Base-by-base conservation (phyloP, 495 filamentous ascomycete species). In the Penicillium waksmanii region DNA sequence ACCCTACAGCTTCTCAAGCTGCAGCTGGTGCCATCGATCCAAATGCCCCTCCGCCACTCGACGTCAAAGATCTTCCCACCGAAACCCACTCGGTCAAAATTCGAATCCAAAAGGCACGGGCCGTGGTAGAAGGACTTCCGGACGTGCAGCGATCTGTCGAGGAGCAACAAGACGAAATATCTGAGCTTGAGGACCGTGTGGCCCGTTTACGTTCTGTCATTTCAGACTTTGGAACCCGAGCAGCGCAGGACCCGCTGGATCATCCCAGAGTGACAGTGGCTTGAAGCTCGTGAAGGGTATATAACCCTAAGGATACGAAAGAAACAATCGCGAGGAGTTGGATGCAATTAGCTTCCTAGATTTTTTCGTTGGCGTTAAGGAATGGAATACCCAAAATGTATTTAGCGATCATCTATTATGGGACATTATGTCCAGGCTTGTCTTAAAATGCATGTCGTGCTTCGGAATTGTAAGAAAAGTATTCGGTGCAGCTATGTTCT, bases 151-250 rank as follows among this genome's bases (percentile, higher is more conserved):
- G 91, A 52, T 82, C 77, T n/a, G 74, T 91, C 2, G 77, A 82
- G 48, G 92, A 97, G 67, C 93, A 97, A 76, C 83, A 91, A 61
- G 82, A 74, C 42, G 93, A 97, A 80, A 93, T 97, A 47, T 62
- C 61, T 47, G 86, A 88, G 66, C 80, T 97, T 46, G 87, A 93
- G 76, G 87, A 82, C 55, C 77, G 82, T 56, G 83, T 90, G 58
- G 71, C 72, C 56, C 78, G 75, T 56, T 83, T 92, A 75, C 80
- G 80, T 33, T 79, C 78, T 35, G 81, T 88, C 46, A 72, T 81
- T 43, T 61, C 69, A 36, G 78, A 79, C 55, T 76, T 81, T 68
- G 75, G 77, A n/a, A 66, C 38, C 17, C 69, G 74, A 42, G 74
- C 77, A 17, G 62, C 54, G 40, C 59, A 52, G 36, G 35, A 15